These are phyloP conservation scores for Botrytis pseudocinerea DNA, from an alignment of 2,329 filamentous ascomycete species.

Conservation along the genomic window DNA sequence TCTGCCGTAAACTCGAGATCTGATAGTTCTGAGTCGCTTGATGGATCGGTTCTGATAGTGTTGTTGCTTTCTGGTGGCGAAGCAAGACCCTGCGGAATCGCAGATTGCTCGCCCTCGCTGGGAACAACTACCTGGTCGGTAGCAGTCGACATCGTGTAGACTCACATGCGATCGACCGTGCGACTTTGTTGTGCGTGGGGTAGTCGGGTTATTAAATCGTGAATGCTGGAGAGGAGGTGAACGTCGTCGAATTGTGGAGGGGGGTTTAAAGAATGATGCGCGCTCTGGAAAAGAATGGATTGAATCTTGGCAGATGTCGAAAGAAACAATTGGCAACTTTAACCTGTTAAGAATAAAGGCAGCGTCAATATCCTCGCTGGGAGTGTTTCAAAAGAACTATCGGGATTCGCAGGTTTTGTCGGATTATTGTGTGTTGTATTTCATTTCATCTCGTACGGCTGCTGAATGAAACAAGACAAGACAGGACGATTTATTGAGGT, in stretches of 20 bases:
- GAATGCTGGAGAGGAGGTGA: constrained; percentile 16
- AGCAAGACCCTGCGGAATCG: constrained; percentile 46
- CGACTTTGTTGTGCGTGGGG: background rate
- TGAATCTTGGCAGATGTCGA: constrained; percentile 1
- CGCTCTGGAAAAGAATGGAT: constrained; percentile 14
- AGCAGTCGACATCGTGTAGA: constrained; percentile 36
- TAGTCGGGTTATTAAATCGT: background rate
- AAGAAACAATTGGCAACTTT: constrained; percentile 13
- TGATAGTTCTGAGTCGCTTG: constrained; percentile 64
- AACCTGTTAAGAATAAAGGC: background rate
- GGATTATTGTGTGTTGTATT: background rate
- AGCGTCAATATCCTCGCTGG: background rate
- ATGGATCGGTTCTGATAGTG: constrained; percentile 55
- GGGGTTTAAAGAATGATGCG: constrained; percentile 18
- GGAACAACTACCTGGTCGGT: constrained; percentile 32
- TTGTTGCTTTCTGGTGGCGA: constrained; percentile 66
- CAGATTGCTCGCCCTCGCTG: constrained; percentile 26
- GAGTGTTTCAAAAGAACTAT: background rate
- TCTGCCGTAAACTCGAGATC: constrained; percentile 56
- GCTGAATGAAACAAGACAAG: background rate
- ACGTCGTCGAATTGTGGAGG: constrained; percentile 15
- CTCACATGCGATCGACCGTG: constrained; percentile 35
- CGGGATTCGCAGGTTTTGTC: background rate
- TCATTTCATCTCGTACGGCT: background rate
- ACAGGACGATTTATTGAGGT: constrained; percentile 14